A percentile compares a stretch with the other conserved stretches of the same genome.
Conservation (phyloP, 1,139 yeast species). For the Zygosaccharomyces pseudobailii region DNA sequence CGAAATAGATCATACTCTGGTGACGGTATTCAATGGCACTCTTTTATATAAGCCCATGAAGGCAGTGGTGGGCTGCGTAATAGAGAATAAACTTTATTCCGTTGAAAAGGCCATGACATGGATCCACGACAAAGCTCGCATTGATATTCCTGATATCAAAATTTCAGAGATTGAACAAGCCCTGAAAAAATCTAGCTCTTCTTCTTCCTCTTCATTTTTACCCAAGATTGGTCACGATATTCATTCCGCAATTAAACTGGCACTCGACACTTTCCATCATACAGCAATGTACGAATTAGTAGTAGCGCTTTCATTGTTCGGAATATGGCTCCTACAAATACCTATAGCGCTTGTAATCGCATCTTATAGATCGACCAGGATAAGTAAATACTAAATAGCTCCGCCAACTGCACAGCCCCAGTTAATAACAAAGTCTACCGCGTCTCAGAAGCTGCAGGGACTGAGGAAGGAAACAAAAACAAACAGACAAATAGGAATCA, state of each 20-base stretch:
- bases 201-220: not conserved
- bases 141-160: conserved; percentile 53
- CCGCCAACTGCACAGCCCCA: conserved; percentile 2
- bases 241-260: conserved; percentile 23
- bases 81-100: conserved; percentile 64
- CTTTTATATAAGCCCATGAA: conserved; percentile 59
- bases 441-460: not conserved
- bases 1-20: conserved; percentile 51
- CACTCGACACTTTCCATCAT: conserved; percentile 35
- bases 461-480: not conserved
- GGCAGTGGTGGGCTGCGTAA: conserved; percentile 68
- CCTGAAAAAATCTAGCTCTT: not conserved
- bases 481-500: not conserved
- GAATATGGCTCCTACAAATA: conserved; percentile 22
- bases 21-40: conserved; percentile 60
- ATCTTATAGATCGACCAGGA: conserved; percentile 3
- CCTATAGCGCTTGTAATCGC: conserved; percentile 11
- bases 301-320: conserved; percentile 42
- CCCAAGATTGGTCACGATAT: conserved; percentile 27
- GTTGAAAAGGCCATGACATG: conserved; percentile 73
- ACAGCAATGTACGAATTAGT: conserved; percentile 43
- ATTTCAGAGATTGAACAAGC: conserved; percentile 30
- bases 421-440: not conserved
- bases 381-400: not conserved
- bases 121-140: conserved; percentile 61